A percentile compares a stretch with the other conserved stretches of the same genome.
Evolutionary conservation across 177 flowering plant species (phyloP).

Genomic region (Vitis hybrid): DNA sequence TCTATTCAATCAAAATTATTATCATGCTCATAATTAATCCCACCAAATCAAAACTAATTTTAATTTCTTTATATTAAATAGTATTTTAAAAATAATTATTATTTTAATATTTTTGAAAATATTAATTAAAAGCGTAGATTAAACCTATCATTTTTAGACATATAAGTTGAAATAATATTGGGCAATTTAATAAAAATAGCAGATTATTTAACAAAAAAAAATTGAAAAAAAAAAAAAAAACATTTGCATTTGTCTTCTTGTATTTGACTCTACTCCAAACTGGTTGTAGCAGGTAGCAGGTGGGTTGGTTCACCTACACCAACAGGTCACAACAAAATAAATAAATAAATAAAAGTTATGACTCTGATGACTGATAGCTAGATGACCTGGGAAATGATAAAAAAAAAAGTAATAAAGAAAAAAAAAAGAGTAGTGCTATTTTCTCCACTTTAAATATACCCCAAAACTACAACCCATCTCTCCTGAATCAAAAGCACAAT

Average conservation of each 20-base stretch:
- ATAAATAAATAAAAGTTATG: neutral
- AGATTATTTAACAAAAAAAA: too few species aligned
- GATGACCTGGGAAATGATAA: conserved; percentile 13
- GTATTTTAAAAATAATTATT: too few species aligned
- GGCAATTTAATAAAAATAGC: too few species aligned
- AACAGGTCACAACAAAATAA: neutral
- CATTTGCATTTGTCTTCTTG: neutral
- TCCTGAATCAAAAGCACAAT: conserved; percentile 3
- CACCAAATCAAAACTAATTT: too few species aligned
- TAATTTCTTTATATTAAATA: too few species aligned
- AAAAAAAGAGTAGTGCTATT: neutral
- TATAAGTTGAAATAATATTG: too few species aligned
- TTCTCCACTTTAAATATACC: neutral
- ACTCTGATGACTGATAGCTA: neutral
- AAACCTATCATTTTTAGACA: too few species aligned
- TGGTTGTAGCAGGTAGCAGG: conserved; percentile 18
- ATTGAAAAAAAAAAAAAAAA: too few species aligned
- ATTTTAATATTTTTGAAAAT: too few species aligned
- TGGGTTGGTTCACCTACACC: conserved; percentile 13
- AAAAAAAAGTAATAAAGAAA: neutral
- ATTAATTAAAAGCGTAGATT: too few species aligned
- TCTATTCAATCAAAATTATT: too few species aligned
- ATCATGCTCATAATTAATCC: too few species aligned
- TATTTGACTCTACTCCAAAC: neutral
- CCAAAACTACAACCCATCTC: neutral